Evolutionary conservation across 495 filamentous ascomycete species (phyloP).

Genomic region (Talaromyces proteolyticus): DNA sequence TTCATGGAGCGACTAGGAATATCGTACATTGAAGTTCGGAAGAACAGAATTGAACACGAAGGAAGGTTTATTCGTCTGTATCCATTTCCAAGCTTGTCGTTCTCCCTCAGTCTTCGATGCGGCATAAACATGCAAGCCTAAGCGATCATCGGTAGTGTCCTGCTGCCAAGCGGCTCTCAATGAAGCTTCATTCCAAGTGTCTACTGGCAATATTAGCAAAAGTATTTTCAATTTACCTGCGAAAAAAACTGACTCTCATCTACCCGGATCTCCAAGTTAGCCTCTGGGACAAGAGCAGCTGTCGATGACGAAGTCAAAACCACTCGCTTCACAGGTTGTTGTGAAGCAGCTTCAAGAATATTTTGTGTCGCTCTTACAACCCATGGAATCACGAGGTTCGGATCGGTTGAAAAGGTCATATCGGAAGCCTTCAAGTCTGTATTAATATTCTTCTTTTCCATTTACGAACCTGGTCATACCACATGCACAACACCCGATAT

Average conservation of each 20-base stretch:
- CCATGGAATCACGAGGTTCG: conserved; percentile 33
- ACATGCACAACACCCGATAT: conserved; percentile 34
- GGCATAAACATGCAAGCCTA: conserved; percentile 30
- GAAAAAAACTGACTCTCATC: not conserved
- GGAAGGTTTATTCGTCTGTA: conserved; percentile 36
- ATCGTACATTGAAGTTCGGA: conserved; percentile 35
- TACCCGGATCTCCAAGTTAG: not conserved
- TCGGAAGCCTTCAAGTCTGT: conserved; percentile 9
- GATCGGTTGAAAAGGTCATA: conserved; percentile 28
- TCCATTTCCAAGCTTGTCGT: conserved; percentile 44
- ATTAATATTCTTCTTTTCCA: conserved; percentile 17
- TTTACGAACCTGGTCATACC: conserved; percentile 5
- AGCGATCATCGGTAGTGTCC: conserved; percentile 6
- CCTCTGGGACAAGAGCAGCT: conserved; percentile 15
- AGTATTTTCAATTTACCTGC: not conserved
- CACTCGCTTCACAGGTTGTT: conserved; percentile 36
- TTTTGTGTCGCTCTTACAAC: conserved; percentile 27
- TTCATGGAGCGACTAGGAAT: too few relatives aligned
- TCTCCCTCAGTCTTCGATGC: conserved; percentile 50
- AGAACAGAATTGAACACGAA: conserved; percentile 46
- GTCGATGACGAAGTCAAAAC: conserved; percentile 45
- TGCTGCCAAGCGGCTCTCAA: conserved; percentile 31
- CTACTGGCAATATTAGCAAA: conserved; percentile 21
- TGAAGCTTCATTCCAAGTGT: conserved; percentile 43
- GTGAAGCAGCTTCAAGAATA: conserved; percentile 30